Evolutionary conservation across 768 basidiomycete species (phyloP).

Genomic region (Grammothele lineata): DNA sequence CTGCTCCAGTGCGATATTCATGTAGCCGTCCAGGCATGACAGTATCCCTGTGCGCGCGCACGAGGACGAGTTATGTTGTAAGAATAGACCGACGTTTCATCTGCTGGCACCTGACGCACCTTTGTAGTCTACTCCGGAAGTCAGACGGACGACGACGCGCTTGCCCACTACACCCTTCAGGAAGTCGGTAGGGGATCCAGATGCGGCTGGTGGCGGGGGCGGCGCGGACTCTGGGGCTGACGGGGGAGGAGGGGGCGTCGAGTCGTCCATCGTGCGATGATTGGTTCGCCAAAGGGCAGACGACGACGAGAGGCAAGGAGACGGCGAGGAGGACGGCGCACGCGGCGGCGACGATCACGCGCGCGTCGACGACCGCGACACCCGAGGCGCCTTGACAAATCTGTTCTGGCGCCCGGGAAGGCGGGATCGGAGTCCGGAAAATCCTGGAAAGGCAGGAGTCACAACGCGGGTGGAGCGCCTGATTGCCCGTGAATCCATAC

Average conservation of each 20-base stretch:
- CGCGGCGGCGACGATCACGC: too few relatives aligned
- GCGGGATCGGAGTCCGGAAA: too few relatives aligned
- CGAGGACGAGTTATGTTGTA: too few relatives aligned
- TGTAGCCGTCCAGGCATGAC: conserved; percentile 96
- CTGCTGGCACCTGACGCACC: conserved; percentile 43
- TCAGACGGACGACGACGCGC: conserved; percentile 85
- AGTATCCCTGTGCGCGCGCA: conserved; percentile 61
- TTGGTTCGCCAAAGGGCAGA: background rate
- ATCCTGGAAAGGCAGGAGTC: too few relatives aligned
- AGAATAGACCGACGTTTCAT: too few relatives aligned
- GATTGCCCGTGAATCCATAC: too few relatives aligned
- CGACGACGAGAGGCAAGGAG: background rate
- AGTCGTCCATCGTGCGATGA: conserved; percentile 25
- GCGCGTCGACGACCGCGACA: too few relatives aligned
- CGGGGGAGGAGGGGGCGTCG: conserved; percentile 28
- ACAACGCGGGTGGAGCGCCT: too few relatives aligned
- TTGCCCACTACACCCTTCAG: conserved; percentile 97
- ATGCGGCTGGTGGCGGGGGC: conserved; percentile 46
- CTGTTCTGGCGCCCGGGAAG: too few relatives aligned
- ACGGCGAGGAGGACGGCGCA: background rate
- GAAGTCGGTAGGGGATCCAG: conserved; percentile 90
- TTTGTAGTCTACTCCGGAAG: conserved; percentile 89
- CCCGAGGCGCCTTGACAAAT: too few relatives aligned
- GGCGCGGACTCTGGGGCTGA: conserved; percentile 33
- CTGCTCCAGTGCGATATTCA: conserved; percentile 98